phyloP scores from a whole-genome alignment of 176 grass and related monocot genomes.

The Ananas comosus region DNA sequence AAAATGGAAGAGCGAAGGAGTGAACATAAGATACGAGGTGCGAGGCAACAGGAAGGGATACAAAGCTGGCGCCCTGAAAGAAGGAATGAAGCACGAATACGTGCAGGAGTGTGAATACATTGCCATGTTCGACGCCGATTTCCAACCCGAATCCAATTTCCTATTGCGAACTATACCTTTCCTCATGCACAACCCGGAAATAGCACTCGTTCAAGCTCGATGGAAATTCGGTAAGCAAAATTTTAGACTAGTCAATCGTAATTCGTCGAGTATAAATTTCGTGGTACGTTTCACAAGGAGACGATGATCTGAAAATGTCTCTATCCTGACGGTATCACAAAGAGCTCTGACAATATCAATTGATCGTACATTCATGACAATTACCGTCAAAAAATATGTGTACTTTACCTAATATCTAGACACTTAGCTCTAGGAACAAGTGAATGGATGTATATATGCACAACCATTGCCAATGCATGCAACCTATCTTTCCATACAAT shows the following conservation, averaged over 20 bases:
- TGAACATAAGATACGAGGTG: slow-evolving; percentile 76
- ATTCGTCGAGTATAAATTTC: not conserved
- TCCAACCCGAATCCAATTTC: slow-evolving; percentile 68
- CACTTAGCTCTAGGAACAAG: too few species aligned
- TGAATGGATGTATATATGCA: too few species aligned
- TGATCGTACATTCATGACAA: too few species aligned
- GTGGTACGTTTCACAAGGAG: not conserved
- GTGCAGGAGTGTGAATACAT: slow-evolving; percentile 69
- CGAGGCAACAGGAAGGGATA: slow-evolving; percentile 78
- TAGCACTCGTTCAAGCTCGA: slow-evolving; percentile 80
- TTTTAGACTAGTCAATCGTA: not conserved
- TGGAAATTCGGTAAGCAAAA: slow-evolving; percentile 69
- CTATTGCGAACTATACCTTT: slow-evolving; percentile 66
- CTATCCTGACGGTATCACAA: too few species aligned
- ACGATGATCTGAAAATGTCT: too few species aligned
- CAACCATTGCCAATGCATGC: too few species aligned
- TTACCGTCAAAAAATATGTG: too few species aligned
- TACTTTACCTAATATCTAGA: too few species aligned
- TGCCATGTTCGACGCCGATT: slow-evolving; percentile 92
- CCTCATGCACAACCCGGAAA: slow-evolving; percentile 67
- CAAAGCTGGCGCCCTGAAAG: slow-evolving; percentile 86
- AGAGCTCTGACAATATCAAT: too few species aligned
- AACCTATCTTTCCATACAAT: too few species aligned
- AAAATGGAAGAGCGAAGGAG: slow-evolving; percentile 58
- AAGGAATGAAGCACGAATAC: slow-evolving; percentile 56